A percentile compares a stretch with the other conserved stretches of the same genome.
These are phyloP conservation scores for Ulota crispa DNA, from an alignment of 225 moss, liverwort and hornwort genomes.

Conservation along the genomic window DNA sequence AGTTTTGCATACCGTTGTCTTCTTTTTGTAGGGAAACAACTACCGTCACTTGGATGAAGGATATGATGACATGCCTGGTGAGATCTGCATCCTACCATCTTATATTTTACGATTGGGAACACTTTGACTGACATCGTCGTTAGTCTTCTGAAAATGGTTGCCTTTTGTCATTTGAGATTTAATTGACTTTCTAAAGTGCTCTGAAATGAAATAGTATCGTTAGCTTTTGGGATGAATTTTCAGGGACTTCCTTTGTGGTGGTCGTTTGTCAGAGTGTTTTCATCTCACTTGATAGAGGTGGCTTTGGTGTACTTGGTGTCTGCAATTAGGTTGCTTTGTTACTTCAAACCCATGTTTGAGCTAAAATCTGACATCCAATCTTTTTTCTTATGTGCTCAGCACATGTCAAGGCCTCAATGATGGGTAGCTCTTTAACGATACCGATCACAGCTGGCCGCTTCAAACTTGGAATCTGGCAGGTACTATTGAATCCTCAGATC, in stretches of 20 bases:
- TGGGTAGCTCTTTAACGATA: conserved; percentile 91
- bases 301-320: conserved; percentile 5
- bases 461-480: conserved; percentile 98
- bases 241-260: not conserved
- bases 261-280: conserved; percentile 10
- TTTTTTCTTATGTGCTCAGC: conserved; percentile 44
- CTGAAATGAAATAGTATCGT: not conserved
- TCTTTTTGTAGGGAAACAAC: conserved; percentile 67
- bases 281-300: conserved; percentile 11
- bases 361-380: conserved; percentile 10
- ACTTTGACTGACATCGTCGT: not conserved
- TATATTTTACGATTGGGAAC: not conserved
- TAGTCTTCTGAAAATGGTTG: not conserved
- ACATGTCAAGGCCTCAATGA: conserved; percentile 98
- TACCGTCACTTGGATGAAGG: conserved; percentile 99
- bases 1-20: not conserved
- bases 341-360: not conserved
- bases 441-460: conserved; percentile 82
- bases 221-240: not conserved
- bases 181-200: not conserved
- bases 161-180: not conserved
- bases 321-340: not conserved
- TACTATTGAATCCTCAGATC: conserved; percentile 26
- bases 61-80: conserved; percentile 98
- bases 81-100: not conserved